These are phyloP conservation scores for Podospora comata DNA, from an alignment of 495 filamentous ascomycete species.

Conservation along the genomic window DNA sequence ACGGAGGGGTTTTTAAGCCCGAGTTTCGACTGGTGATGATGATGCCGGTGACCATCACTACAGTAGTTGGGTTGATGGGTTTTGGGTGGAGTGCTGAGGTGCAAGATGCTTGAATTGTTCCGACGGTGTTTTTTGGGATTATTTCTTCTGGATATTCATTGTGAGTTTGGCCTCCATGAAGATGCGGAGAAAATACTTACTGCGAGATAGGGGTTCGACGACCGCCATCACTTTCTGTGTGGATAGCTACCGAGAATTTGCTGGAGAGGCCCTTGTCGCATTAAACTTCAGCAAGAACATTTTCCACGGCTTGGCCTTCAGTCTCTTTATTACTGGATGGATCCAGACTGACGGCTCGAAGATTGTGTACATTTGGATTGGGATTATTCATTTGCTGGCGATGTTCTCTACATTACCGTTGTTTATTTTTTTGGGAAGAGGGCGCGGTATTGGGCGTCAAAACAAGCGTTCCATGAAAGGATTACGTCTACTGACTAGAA, in stretches of 20 bases:
- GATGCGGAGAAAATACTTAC: neutral
- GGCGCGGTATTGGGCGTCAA: conserved; percentile 91
- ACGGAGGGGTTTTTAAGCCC: conserved; percentile 91
- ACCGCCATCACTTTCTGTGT: conserved; percentile 93
- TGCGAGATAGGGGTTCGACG: conserved; percentile 59
- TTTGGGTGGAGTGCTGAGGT: conserved; percentile 85
- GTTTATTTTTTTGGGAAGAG: conserved; percentile 91
- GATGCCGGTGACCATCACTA: conserved; percentile 73
- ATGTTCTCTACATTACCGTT: conserved; percentile 79
- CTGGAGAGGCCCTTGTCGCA: conserved; percentile 90
- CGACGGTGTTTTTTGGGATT: conserved; percentile 86
- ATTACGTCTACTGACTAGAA: neutral
- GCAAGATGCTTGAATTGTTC: conserved; percentile 81
- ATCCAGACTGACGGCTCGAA: conserved; percentile 70
- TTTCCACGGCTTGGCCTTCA: conserved; percentile 85
- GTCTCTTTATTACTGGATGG: conserved; percentile 87
- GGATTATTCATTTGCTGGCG: conserved; percentile 76
- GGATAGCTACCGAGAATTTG: conserved; percentile 90
- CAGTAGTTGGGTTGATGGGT: conserved; percentile 83
- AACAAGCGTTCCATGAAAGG: conserved; percentile 56
- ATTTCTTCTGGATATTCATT: conserved; percentile 92
- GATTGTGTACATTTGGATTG: conserved; percentile 74
- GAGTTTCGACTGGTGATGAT: conserved; percentile 95
- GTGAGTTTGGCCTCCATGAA: neutral
- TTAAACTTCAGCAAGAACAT: conserved; percentile 94